phyloP scores from a whole-genome alignment of 1,284 basidiomycete genomes.

The Trichosporon faecale region DNA sequence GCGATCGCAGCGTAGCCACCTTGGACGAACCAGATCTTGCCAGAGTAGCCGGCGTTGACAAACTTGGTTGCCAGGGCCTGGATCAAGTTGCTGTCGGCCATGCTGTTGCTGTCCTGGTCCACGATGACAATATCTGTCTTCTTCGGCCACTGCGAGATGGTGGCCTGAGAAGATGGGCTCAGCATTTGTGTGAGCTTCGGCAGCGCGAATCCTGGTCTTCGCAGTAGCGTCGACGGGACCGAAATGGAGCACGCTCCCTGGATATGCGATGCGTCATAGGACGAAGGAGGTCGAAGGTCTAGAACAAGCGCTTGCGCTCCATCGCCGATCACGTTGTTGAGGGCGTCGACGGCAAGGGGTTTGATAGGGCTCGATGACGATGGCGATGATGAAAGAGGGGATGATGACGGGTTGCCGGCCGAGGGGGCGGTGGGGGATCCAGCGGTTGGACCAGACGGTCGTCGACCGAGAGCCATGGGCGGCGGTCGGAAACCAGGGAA shows the following conservation, averaged over 20 bases:
- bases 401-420: not conserved
- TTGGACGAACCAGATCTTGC: conserved; percentile 68
- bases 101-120: conserved; percentile 67
- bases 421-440: not conserved
- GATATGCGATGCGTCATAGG: conserved; percentile 65
- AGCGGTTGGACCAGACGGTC: not conserved
- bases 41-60: conserved; percentile 63
- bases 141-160: conserved; percentile 56
- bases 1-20: conserved; percentile 67
- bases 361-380: conserved; percentile 19
- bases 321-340: conserved; percentile 24
- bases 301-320: conserved; percentile 59
- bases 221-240: conserved; percentile 89
- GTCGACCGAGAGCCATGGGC: not conserved
- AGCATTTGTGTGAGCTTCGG: conserved; percentile 72
- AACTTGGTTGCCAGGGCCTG: conserved; percentile 81
- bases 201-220: conserved; percentile 76
- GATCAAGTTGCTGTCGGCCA: conserved; percentile 67
- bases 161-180: conserved; percentile 58
- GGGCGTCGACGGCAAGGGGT: conserved; percentile 27
- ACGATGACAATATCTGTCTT: conserved; percentile 71
- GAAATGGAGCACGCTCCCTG: conserved; percentile 77
- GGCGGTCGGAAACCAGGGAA: not conserved
- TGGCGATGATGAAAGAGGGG: not conserved
- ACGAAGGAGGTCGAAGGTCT: conserved; percentile 82